Evolutionary conservation across 169 alveolate genomes (phyloP), one percentile per base, ranked within the genome.

Genomic region (Sarcocystis neurona): DNA sequence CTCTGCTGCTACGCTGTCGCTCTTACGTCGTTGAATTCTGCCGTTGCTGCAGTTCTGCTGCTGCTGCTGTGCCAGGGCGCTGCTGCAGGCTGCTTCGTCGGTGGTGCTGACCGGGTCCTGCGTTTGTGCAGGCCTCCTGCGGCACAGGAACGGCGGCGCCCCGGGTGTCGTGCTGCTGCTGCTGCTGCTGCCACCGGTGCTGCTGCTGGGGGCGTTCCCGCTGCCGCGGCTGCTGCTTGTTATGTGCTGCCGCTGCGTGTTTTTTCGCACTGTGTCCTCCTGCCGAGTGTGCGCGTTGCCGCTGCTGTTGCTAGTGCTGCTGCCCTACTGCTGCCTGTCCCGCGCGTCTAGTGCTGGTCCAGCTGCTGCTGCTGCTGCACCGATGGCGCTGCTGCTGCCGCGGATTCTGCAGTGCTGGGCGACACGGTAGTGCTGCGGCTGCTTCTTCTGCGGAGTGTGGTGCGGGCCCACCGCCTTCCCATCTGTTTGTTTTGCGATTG

Each of bases 331-430:
- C n/a, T 53, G 23, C 66, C 18, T 63, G 20, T 20, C 43, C 75
- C 5, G 12, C n/a, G 75, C 75, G 20, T 30, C 75, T 63, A 39
- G 43, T 63, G 75, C 75, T 63, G 75, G 43, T 63, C 43, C 34
- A 27, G 75, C 75, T 63, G 75, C 75, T 39, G 75, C 30, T 63
- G 75, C 34, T 63, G 75, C 34, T 63, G 75, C 75, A n/a, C n/a
- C n/a, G n/a, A n/a, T n/a, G n/a, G n/a, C n/a, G n/a, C n/a, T n/a
- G n/a, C n/a, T n/a, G n/a, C n/a, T n/a, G n/a, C n/a, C n/a, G n/a
- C n/a, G n/a, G n/a, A n/a, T n/a, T n/a, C n/a, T n/a, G n/a, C n/a
- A n/a, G n/a, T n/a, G n/a, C n/a, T n/a, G n/a, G n/a, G n/a, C n/a
- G n/a, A n/a, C n/a, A n/a, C n/a, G n/a, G n/a, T n/a, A n/a, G n/a